phyloP scores from a whole-genome alignment of 2,329 filamentous ascomycete genomes.

The Escovopsis sp. region DNA sequence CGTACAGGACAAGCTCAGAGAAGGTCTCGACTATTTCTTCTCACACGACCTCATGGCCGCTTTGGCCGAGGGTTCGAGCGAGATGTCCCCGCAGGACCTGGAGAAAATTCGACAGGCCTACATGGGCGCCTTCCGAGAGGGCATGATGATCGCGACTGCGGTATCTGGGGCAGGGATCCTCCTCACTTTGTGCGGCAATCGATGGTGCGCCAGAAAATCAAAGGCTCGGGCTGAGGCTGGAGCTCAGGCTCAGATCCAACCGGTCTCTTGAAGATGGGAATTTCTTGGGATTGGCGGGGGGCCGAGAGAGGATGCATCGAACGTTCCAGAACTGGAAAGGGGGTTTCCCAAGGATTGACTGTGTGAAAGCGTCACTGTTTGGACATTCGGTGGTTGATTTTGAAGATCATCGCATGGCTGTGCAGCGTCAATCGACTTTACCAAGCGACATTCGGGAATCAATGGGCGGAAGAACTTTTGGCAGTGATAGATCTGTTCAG shows the following conservation, averaged over 20 bases:
- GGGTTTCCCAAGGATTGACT: no score
- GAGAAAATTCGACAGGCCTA: slow-evolving; percentile 23
- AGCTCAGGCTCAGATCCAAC: slow-evolving; percentile 6
- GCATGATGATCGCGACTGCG: slow-evolving; percentile 30
- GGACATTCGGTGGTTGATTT: no score
- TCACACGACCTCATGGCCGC: slow-evolving; percentile 14
- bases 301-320: no score
- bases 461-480: no score
- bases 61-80: slow-evolving; percentile 9
- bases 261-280: no score
- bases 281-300: no score
- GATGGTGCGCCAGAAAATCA: slow-evolving; percentile 10
- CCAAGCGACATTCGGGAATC: no score
- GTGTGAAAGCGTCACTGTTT: no score
- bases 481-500: no score
- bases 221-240: slow-evolving; percentile 9
- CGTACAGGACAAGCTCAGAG: slow-evolving; percentile 17
- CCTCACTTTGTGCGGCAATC: slow-evolving; percentile 24
- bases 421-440: no score
- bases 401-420: no score
- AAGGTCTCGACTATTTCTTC: slow-evolving; percentile 14
- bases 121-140: slow-evolving; percentile 26
- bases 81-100: slow-evolving; percentile 15
- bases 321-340: no score
- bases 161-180: slow-evolving; percentile 26